Evolutionary conservation across 176 grass and related monocot species (phyloP), one percentile per base, ranked within the genome.

Genomic region (Melocanna baccifera): DNA sequence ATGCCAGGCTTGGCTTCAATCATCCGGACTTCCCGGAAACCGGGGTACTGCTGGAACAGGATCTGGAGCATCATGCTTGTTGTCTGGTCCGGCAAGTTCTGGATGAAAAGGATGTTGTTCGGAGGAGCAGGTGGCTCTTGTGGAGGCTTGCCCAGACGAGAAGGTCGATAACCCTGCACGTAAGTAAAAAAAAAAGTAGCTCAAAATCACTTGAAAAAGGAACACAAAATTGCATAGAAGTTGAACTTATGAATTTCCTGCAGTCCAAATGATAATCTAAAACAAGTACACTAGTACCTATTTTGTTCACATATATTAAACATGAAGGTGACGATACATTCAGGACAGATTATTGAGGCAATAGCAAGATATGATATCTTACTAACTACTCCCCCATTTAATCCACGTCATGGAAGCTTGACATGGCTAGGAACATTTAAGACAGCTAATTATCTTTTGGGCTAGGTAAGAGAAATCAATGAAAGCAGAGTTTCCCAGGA

Each of bases 31-130:
- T 99, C 93, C 63, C 86, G 61, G 81, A 99, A 99, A 67, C 97
- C 97, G 67, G 97, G 97, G 84, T 96, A 99, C 78, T 99, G 93
- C 65, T 96, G 90, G 86, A 99, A 99, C 77, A 99, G 91, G 61
- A 96, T 89, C 92, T 99, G 90, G 59, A 99, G 91, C 91, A 99
- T 96, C 91, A 91, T 88, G 88, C 82, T 89, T 6, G 88, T 96
- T 9, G 97, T 99, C 81, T 99, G 84, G 19, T 86, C 86, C 0
- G 97, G 97, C 67, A 96, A 75, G 91, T 99, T 99, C 87, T 99
- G 86, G 23, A 99, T 85, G 86, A 99, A 99, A 59, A 99, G 88
- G 37, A 99, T 95, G 39, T 94, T 96, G 86, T 99, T 99, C 14
- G 95, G 95, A 36, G 90, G 91, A 64, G 84, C 90, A 73, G 75